phyloP scores from a whole-genome alignment of 2,329 filamentous ascomycete species.

The Colletotrichum karsti region DNA sequence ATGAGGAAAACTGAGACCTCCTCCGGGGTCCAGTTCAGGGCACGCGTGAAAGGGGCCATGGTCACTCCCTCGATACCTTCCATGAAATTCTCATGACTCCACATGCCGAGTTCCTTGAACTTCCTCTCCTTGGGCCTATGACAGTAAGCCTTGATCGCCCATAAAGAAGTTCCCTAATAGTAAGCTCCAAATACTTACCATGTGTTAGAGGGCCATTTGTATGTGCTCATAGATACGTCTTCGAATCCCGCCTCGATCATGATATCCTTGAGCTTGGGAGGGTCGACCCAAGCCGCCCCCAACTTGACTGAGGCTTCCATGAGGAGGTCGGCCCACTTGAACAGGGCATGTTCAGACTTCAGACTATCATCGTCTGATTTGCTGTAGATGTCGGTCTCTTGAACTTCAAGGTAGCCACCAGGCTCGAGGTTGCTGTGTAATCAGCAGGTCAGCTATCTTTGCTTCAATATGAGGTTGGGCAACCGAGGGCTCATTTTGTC shows the following conservation, averaged over 20 bases:
- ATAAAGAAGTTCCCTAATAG: no score
- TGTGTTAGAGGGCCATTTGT: slow-evolving; percentile 27
- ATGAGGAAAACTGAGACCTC: slow-evolving; percentile 43
- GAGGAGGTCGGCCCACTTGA: slow-evolving; percentile 33
- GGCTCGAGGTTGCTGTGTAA: slow-evolving; percentile 40
- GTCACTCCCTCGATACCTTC: slow-evolving; percentile 43
- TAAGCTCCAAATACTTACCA: no score
- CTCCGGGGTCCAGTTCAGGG: slow-evolving; percentile 39
- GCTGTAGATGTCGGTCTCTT: background rate
- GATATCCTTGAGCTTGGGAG: slow-evolving; percentile 34
- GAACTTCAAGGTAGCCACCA: slow-evolving; percentile 50
- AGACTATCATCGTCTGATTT: background rate
- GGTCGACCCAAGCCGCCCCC: slow-evolving; percentile 36
- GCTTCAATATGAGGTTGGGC: background rate
- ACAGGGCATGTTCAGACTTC: slow-evolving; percentile 7
- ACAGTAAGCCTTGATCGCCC: no score
- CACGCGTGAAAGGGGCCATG: slow-evolving; percentile 43
- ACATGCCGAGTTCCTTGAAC: slow-evolving; percentile 26
- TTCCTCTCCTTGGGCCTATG: background rate
- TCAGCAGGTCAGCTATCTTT: background rate
- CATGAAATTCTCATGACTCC: slow-evolving; percentile 41
- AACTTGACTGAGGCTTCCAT: slow-evolving; percentile 29
- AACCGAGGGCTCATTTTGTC: no score
- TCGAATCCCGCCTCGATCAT: slow-evolving; percentile 36
- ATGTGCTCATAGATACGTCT: slow-evolving; percentile 17